Conservation (phyloP, 1,284 basidiomycete genomes). For the Microbotryum lychnidis-dioicae region DNA sequence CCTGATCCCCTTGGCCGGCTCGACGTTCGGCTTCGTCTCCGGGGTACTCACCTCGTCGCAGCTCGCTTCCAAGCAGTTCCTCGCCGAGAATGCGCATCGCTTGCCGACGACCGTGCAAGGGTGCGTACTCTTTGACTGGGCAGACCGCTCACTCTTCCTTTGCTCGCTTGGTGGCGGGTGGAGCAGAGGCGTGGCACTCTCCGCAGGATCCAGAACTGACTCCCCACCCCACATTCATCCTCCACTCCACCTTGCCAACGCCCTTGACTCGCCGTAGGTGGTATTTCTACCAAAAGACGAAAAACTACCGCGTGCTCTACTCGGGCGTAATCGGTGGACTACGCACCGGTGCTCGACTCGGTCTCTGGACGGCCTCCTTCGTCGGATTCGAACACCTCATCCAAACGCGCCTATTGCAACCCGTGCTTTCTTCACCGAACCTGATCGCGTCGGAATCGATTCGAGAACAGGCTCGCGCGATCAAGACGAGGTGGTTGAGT, state of each 20-base stretch:
- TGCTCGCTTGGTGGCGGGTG: neutral
- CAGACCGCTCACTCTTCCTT: too few relatives aligned
- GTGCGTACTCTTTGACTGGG: slow-evolving; percentile 2
- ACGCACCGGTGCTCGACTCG: slow-evolving; percentile 52
- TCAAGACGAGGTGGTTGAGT: slow-evolving; percentile 15
- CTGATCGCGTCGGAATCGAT: neutral
- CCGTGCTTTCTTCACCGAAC: neutral
- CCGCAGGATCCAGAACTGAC: too few relatives aligned
- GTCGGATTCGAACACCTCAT: slow-evolving; percentile 25
- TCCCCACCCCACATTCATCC: neutral
- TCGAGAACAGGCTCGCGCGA: neutral
- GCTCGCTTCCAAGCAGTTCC: slow-evolving; percentile 46
- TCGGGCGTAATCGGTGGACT: slow-evolving; percentile 62
- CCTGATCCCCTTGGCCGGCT: slow-evolving; percentile 28
- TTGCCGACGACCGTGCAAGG: slow-evolving; percentile 69
- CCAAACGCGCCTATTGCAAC: slow-evolving; percentile 1
- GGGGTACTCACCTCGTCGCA: slow-evolving; percentile 39
- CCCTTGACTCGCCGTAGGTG: slow-evolving; percentile 43
- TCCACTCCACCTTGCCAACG: neutral
- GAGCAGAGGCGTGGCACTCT: neutral
- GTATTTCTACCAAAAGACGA: slow-evolving; percentile 88
- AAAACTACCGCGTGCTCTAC: slow-evolving; percentile 72
- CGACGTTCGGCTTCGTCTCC: slow-evolving; percentile 32
- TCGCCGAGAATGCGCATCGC: slow-evolving; percentile 59
- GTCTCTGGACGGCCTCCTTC: slow-evolving; percentile 36